Evolutionary conservation across 1,284 basidiomycete species (phyloP), one percentile per base, ranked within the genome.

Genomic region (Sanghuangporus sanghuang): DNA sequence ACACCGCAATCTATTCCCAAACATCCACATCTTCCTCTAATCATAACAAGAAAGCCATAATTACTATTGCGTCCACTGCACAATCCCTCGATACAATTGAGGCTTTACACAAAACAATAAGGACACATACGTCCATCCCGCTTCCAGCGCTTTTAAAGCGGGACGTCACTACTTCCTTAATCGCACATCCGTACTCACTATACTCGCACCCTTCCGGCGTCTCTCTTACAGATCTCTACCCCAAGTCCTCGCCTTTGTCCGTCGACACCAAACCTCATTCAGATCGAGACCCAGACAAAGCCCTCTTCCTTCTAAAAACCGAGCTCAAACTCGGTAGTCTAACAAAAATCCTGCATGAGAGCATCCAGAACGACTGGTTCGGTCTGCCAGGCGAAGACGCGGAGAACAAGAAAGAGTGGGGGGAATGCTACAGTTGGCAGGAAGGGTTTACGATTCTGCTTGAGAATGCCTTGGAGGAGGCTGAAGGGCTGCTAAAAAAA

Each of bases 361-460:
- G 21, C 23, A 75, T 76, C 18, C 83, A 86, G 69, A 89, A 87
- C 74, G 86, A 90, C 69, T 90, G 84, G 83, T 91, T 84, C 69
- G 89, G 89, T 1, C 68, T 78, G 2, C 85, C 85, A 11, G 63
- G 63, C 18, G 66, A 55, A 9, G 16, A 6, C 16, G 16, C 44
- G 12, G 44, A 18, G 44, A 11, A n/a, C 44, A 70, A 53, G 64
- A 72, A 70, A 67, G 77, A 71, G 67, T 72, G 65, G 77, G 73
- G 68, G 71, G 68, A 18, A 75, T 81, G 8, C 23, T 88, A 85
- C 70, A 85, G 80, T 71, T 90, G 88, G 89, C 86, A 90, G 72
- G 87, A 88, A 69, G 83, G 84, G 0, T 90, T 90, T 71, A 83
- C 83, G 5, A 62, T 72, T 3, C 74, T 83, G 5, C 73, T 90